Conservation (phyloP, 495 filamentous ascomycete genomes). For the Aspergillus cristatus region DNA sequence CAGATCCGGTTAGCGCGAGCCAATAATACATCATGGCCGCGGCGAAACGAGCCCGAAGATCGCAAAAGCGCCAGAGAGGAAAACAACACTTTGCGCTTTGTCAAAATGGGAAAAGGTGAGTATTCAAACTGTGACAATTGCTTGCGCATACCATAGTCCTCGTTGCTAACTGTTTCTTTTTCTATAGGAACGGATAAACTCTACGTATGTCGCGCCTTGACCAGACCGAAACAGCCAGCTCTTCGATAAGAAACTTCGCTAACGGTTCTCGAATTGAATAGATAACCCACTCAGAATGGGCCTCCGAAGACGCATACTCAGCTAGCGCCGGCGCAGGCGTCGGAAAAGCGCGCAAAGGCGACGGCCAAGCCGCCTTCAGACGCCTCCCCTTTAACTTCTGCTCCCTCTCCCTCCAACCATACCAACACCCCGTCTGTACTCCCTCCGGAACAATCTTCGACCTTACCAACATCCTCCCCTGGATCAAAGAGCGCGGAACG, state of each 20-base stretch:
- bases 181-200: constrained; percentile 58
- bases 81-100: background rate
- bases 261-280: constrained; percentile 18
- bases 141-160: background rate
- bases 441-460: constrained; percentile 73
- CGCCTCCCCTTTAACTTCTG: constrained; percentile 97
- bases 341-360: constrained; percentile 33
- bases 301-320: constrained; percentile 76
- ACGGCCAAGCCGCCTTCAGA: constrained; percentile 60
- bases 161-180: background rate
- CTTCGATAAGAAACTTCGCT: background rate
- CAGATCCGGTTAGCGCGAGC: background rate
- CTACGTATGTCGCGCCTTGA: constrained; percentile 47
- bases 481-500: constrained; percentile 86
- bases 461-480: constrained; percentile 75
- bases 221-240: background rate
- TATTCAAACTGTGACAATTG: background rate
- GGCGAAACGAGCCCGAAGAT: background rate
- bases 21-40: background rate
- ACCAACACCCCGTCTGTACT: constrained; percentile 78
- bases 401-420: constrained; percentile 88
- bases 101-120: background rate
- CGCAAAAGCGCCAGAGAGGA: background rate
- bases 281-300: constrained; percentile 95
- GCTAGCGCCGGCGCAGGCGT: constrained; percentile 66